A percentile compares a stretch with the other conserved stretches of the same genome.
Evolutionary conservation across 345 rosid genomes (phyloP).

Genomic region (Psidium friedrichsthalianum): DNA sequence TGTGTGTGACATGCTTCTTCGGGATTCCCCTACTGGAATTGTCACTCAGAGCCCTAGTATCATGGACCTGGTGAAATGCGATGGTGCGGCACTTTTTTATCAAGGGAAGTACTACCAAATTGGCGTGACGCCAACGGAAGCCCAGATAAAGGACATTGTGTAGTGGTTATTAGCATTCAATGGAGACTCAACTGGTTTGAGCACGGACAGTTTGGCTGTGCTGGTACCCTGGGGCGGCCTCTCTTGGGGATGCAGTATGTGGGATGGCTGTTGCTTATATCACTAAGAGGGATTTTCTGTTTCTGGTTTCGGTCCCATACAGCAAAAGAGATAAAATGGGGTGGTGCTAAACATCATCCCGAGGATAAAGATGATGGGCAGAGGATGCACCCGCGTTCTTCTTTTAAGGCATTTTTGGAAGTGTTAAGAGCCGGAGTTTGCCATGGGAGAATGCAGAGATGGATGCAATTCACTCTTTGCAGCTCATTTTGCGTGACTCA

Average conservation of each 20-base stretch:
- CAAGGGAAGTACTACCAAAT: slow-evolving; percentile 60
- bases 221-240: slow-evolving; percentile 82
- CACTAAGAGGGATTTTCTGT: slow-evolving; percentile 69
- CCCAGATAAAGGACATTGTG: slow-evolving; percentile 73
- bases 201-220: slow-evolving; percentile 91
- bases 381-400: slow-evolving; percentile 96
- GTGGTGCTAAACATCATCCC: slow-evolving; percentile 99
- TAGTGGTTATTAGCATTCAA: slow-evolving; percentile 83
- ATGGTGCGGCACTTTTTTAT: slow-evolving; percentile 91
- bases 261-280: slow-evolving; percentile 98
- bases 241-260: slow-evolving; percentile 90
- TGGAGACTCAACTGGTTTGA: slow-evolving; percentile 89
- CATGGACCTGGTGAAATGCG: slow-evolving; percentile 93
- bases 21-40: slow-evolving; percentile 91
- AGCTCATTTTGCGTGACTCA: slow-evolving; percentile 88
- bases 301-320: slow-evolving; percentile 99
- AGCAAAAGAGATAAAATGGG: slow-evolving; percentile 97
- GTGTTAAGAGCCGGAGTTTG: slow-evolving; percentile 87
- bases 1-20: slow-evolving; percentile 96
- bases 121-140: slow-evolving; percentile 81
- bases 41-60: slow-evolving; percentile 93
- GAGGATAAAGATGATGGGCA: slow-evolving; percentile 94
- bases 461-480: slow-evolving; percentile 99
- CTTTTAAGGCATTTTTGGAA: slow-evolving; percentile 94
- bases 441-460: slow-evolving; percentile 97